phyloP scores from a whole-genome alignment of 352 stramenopile species.

The Phytophthora foliorum region DNA sequence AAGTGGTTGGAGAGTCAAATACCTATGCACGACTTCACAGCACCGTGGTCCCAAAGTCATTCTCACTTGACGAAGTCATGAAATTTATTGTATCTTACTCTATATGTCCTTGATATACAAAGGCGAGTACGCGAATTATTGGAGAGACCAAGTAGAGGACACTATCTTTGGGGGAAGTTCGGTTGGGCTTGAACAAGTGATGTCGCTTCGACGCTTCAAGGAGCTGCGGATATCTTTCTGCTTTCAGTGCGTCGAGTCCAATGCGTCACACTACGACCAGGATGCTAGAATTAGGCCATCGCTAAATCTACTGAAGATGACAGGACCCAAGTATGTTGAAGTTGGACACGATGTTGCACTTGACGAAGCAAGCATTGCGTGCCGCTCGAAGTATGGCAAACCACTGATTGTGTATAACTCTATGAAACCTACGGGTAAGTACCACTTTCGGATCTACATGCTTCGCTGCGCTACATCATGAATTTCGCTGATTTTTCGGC shows the following conservation, averaged over 20 bases:
- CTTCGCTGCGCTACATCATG: slow-evolving; percentile 32
- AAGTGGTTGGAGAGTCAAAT: slow-evolving; percentile 32
- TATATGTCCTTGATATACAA: slow-evolving; percentile 31
- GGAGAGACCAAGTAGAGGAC: slow-evolving; percentile 31
- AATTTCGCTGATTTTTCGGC: slow-evolving; percentile 34
- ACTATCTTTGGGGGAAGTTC: slow-evolving; percentile 8
- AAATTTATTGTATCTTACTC: slow-evolving; percentile 11
- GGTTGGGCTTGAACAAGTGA: slow-evolving; percentile 22
- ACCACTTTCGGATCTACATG: slow-evolving; percentile 43
- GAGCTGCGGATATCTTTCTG: slow-evolving; percentile 23
- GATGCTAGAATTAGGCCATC: neutral
- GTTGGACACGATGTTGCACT: slow-evolving; percentile 6
- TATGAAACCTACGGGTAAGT: slow-evolving; percentile 27
- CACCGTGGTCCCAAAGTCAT: slow-evolving; percentile 5
- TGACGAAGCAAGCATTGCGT: slow-evolving; percentile 18
- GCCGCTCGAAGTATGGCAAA: slow-evolving; percentile 6
- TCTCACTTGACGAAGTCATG: too few relatives aligned
- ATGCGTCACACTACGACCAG: neutral
- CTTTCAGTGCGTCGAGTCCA: slow-evolving; percentile 16
- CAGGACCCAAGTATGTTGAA: slow-evolving; percentile 4
- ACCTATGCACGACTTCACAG: slow-evolving; percentile 1
- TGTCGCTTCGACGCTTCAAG: slow-evolving; percentile 32
- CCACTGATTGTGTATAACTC: slow-evolving; percentile 11
- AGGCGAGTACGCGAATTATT: slow-evolving; percentile 42
- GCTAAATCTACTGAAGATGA: slow-evolving; percentile 4